These are phyloP conservation scores for Entelexis paramagnoliae DNA, from an alignment of 1,139 yeast species.

Conservation along the genomic window DNA sequence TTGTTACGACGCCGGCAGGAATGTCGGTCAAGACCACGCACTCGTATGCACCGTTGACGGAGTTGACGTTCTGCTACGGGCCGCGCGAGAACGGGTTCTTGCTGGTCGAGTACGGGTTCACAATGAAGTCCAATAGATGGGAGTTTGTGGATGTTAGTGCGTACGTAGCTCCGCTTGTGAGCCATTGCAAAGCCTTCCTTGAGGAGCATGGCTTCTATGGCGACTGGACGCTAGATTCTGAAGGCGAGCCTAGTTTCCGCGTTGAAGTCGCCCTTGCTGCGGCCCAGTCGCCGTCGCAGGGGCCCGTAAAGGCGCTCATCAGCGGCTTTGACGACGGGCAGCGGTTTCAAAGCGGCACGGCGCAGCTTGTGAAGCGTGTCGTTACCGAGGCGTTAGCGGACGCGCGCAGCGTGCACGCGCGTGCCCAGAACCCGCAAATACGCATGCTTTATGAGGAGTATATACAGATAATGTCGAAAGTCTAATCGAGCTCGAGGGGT, in stretches of 20 bases:
- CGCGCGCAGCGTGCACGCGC: neutral
- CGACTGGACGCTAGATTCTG: constrained; percentile 54
- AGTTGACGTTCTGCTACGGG: constrained; percentile 69
- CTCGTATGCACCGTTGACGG: constrained; percentile 40
- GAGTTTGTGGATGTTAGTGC: constrained; percentile 55
- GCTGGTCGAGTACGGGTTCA: constrained; percentile 80
- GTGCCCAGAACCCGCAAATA: neutral
- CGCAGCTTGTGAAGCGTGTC: neutral
- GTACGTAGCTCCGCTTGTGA: neutral
- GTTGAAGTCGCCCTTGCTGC: constrained; percentile 66
- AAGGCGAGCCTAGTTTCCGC: constrained; percentile 51
- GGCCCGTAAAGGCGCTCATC: constrained; percentile 10
- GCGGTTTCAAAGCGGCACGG: constrained; percentile 2
- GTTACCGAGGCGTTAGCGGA: neutral
- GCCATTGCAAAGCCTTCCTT: constrained; percentile 40
- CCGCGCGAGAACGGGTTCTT: constrained; percentile 77
- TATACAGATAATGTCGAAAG: neutral
- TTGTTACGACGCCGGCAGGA: constrained; percentile 35
- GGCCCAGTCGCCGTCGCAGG: neutral
- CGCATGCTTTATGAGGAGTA: constrained; percentile 2
- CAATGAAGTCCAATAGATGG: constrained; percentile 45
- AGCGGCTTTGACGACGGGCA: constrained; percentile 21
- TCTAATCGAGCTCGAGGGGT: constrained; percentile 8
- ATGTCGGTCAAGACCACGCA: constrained; percentile 37
- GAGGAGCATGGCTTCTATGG: constrained; percentile 49